These are phyloP conservation scores for Vitis hybrid DNA, from an alignment of 177 flowering plant species.

Conservation along the genomic window DNA sequence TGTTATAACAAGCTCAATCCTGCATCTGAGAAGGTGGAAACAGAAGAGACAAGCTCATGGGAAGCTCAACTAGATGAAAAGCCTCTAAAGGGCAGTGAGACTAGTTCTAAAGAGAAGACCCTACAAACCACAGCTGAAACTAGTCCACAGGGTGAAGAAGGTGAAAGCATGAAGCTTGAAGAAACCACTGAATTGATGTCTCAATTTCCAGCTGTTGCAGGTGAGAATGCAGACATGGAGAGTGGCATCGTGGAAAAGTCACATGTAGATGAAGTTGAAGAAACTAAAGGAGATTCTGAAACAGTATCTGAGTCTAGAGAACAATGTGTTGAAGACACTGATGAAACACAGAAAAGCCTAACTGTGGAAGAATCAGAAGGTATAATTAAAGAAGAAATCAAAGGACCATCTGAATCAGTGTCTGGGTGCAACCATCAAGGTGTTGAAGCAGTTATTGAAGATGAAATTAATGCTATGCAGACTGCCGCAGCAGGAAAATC, in stretches of 20 bases:
- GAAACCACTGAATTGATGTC: constrained; percentile 12
- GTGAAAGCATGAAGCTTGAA: constrained; percentile 12
- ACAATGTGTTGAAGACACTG: neutral
- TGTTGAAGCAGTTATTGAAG: too few species aligned
- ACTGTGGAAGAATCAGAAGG: neutral
- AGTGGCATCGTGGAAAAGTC: constrained; percentile 5
- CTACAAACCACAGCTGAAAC: constrained; percentile 8
- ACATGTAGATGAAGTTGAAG: constrained; percentile 12
- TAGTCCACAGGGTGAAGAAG: constrained; percentile 4
- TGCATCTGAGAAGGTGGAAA: neutral
- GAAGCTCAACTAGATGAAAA: constrained; percentile 18
- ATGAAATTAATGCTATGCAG: too few species aligned
- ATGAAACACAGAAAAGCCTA: constrained; percentile 2
- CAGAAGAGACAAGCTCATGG: constrained; percentile 14
- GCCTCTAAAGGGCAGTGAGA: constrained; percentile 7
- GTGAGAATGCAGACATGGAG: constrained; percentile 6
- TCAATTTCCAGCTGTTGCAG: constrained; percentile 8
- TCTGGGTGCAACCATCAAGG: too few species aligned
- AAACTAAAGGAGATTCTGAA: constrained; percentile 9
- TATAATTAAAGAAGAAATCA: too few species aligned
- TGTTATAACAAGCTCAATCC: constrained; percentile 7
- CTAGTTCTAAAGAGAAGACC: constrained; percentile 11
- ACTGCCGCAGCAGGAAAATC: too few species aligned
- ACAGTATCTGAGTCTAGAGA: constrained; percentile 6
- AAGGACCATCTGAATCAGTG: too few species aligned